phyloP scores from a whole-genome alignment of 192 early-diverging fungal species.

The Piromyces sp. region DNA sequence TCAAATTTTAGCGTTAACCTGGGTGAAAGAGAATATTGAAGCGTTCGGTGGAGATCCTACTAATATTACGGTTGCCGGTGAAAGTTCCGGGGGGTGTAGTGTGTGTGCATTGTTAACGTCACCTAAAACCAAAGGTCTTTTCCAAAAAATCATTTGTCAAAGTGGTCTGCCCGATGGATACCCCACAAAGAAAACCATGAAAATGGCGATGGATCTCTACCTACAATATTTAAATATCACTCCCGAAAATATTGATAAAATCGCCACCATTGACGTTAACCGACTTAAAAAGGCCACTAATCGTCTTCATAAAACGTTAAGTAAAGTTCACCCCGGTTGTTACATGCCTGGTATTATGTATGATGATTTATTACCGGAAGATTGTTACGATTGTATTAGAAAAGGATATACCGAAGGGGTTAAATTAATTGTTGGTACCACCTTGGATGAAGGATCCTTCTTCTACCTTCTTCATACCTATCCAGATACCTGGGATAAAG shows the following conservation, averaged over 20 bases:
- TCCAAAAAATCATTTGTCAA: not conserved
- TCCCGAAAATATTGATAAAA: not conserved
- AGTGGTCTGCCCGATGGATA: not conserved
- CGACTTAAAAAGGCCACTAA: not conserved
- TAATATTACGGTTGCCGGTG: conserved; percentile 33
- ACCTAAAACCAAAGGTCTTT: not conserved
- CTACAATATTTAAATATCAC: not conserved
- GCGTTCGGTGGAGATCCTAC: conserved; percentile 42
- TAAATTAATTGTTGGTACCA: not conserved
- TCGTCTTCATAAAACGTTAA: not conserved
- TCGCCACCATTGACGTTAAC: not conserved
- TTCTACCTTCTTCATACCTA: not conserved
- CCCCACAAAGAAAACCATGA: not conserved
- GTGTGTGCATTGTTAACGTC: not conserved
- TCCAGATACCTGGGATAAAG: not conserved
- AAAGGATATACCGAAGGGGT: not conserved
- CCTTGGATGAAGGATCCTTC: not conserved
- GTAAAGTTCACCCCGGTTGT: not conserved
- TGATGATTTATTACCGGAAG: not conserved
- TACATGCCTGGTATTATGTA: not conserved
- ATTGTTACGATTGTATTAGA: not conserved
- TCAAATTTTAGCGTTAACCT: not conserved
- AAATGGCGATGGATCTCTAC: not conserved
- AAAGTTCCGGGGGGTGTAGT: conserved; percentile 24
- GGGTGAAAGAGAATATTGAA: conserved; percentile 24